Conservation (phyloP, 345 rosid species). For the Syzygium aromaticum region DNA sequence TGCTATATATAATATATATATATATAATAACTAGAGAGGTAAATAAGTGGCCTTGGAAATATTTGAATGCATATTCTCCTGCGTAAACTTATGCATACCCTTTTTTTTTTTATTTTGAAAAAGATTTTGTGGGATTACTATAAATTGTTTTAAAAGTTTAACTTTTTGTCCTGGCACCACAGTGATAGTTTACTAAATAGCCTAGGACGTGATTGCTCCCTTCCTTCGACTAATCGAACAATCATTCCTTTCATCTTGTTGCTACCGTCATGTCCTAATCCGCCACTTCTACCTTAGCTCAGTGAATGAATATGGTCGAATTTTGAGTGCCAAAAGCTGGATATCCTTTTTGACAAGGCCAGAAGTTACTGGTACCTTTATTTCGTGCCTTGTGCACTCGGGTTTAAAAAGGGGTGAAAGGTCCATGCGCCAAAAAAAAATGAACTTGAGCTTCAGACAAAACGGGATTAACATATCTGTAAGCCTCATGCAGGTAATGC, state of each 20-base stretch:
- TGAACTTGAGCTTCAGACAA: not conserved
- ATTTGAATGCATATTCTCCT: not conserved
- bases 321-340: not conserved
- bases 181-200: not conserved
- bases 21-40: not conserved
- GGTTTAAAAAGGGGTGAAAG: not conserved
- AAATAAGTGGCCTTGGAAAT: not conserved
- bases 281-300: not conserved
- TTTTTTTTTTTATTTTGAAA: not conserved
- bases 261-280: not conserved
- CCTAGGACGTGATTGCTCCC: not conserved
- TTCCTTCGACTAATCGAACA: not conserved
- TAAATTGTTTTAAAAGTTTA: not conserved
- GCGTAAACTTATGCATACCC: not conserved
- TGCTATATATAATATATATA: too few relatives aligned
- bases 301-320: not conserved
- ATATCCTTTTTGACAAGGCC: not conserved
- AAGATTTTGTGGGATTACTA: not conserved
- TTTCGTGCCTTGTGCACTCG: not conserved
- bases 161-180: not conserved
- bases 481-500: not conserved
- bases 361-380: not conserved
- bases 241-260: too few relatives aligned
- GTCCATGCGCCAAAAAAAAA: not conserved
- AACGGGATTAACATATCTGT: not conserved